phyloP scores from a whole-genome alignment of 208 protist species.

The Leishmania aethiopica region DNA sequence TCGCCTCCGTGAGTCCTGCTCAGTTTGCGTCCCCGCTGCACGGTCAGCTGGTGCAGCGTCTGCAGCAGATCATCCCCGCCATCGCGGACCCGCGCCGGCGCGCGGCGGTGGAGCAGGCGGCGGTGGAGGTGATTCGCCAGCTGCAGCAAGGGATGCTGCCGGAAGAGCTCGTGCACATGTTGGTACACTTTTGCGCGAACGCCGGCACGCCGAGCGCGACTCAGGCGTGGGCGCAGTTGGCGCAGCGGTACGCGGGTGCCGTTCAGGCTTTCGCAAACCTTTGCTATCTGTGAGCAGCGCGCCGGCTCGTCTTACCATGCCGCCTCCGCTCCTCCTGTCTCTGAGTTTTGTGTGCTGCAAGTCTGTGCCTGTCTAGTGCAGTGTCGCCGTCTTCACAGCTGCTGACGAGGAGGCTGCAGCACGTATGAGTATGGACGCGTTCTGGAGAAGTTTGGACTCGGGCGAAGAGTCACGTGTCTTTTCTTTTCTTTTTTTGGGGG shows the following conservation, averaged over 20 bases:
- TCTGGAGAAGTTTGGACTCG: not conserved
- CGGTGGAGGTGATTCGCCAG: slow-evolving; percentile 57
- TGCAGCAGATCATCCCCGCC: slow-evolving; percentile 43
- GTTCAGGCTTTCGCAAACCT: slow-evolving; percentile 60
- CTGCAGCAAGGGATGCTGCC: slow-evolving; percentile 46
- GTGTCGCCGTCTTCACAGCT: not conserved
- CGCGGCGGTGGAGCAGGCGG: slow-evolving; percentile 47
- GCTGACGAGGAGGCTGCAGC: not conserved
- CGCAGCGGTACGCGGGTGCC: slow-evolving; percentile 39
- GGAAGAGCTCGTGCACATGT: slow-evolving; percentile 46
- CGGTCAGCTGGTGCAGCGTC: slow-evolving; percentile 33
- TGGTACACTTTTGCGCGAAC: slow-evolving; percentile 50
- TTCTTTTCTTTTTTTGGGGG: too few relatives aligned
- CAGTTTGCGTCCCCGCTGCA: slow-evolving; percentile 21
- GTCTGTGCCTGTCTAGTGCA: not conserved
- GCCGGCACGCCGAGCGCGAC: slow-evolving; percentile 42
- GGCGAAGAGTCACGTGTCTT: not conserved
- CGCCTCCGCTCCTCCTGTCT: slow-evolving; percentile 9
- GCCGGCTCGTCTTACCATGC: not conserved
- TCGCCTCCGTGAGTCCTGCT: slow-evolving; percentile 18
- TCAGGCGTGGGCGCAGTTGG: slow-evolving; percentile 50
- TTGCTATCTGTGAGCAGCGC: slow-evolving; percentile 46
- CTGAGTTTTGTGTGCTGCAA: not conserved
- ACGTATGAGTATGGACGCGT: not conserved
- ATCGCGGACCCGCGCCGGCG: slow-evolving; percentile 48